Evolutionary conservation across 306 rosid genomes (phyloP).

Genomic region (Malus domestica): ASM211411v1 NC_041805.1:11397001-11397500

Average conservation of each 20-base stretch:
- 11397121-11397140: background rate
- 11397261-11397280: background rate
- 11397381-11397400: slow-evolving; percentile 97
- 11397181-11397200: background rate
- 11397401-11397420: slow-evolving; percentile 83
- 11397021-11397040: background rate
- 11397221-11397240: background rate
- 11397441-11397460: slow-evolving; percentile 79
- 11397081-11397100: background rate
- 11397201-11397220: background rate
- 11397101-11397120: background rate
- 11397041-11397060: background rate
- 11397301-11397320: background rate
- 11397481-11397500: slow-evolving; percentile 13
- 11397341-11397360: slow-evolving; percentile 15
- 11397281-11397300: background rate
- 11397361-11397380: slow-evolving; percentile 73
- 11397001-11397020: slow-evolving; percentile 11
- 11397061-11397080: background rate
- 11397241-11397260: background rate
- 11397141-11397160: background rate
- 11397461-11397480: slow-evolving; percentile 48
- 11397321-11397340: background rate
- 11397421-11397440: slow-evolving; percentile 69
- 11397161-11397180: background rate